These are phyloP conservation scores for Mycena maculata DNA, from an alignment of 768 basidiomycete species.

Conservation along the genomic window DNA sequence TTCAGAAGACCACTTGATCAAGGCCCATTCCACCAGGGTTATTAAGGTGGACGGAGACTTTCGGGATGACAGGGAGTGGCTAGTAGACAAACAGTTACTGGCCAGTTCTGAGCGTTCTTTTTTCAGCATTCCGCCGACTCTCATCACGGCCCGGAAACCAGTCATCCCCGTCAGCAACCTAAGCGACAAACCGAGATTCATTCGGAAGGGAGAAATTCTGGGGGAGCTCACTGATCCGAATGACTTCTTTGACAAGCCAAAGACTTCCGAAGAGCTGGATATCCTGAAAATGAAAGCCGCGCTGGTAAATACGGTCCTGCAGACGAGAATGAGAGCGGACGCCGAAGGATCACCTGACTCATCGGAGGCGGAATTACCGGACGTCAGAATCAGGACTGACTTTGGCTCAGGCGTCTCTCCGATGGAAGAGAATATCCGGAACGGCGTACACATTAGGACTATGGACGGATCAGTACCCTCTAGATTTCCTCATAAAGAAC, in stretches of 20 bases:
- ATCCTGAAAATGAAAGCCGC: neutral
- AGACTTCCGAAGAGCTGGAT: neutral
- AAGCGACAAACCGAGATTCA: neutral
- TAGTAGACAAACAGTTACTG: neutral
- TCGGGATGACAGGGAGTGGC: neutral
- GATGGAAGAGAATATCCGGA: neutral
- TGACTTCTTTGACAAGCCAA: neutral
- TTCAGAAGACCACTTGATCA: neutral
- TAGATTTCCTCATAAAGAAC: neutral
- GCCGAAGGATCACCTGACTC: neutral
- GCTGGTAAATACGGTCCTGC: neutral
- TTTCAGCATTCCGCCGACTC: neutral
- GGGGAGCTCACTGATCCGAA: neutral
- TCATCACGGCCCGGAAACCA: neutral
- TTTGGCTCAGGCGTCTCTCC: neutral
- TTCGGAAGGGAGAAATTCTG: neutral
- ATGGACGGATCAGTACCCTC: too few relatives aligned
- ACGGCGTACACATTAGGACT: neutral
- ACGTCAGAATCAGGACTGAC: neutral
- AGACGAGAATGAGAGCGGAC: too few relatives aligned
- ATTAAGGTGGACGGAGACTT: neutral
- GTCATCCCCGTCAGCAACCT: neutral
- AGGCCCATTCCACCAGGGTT: neutral
- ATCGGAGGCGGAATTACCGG: neutral
- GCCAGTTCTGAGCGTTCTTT: neutral